These are phyloP conservation scores for Hemisphaericaspora nanyangensis DNA, from an alignment of 805 yeast species.

Conservation along the genomic window DNA sequence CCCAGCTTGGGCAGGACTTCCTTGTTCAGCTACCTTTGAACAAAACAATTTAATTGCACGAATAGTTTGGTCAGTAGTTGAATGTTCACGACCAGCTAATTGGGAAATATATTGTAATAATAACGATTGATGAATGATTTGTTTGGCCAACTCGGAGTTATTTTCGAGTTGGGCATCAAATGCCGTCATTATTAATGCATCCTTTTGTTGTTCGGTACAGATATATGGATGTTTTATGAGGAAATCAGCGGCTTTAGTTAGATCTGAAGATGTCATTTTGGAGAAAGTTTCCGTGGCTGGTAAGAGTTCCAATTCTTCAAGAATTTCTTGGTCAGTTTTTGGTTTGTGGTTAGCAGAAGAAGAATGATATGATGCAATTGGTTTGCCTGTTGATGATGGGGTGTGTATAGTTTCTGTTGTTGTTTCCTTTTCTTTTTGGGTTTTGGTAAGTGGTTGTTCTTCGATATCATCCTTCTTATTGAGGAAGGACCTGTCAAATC, in stretches of 20 bases:
- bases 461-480: constrained; percentile 45
- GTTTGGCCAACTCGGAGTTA: constrained; percentile 50
- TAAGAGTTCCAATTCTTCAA: constrained; percentile 52
- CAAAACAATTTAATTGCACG: constrained; percentile 63
- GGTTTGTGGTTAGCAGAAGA: not conserved
- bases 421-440: constrained; percentile 22
- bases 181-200: constrained; percentile 88
- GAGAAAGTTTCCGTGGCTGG: constrained; percentile 68
- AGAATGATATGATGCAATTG: constrained; percentile 3
- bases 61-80: constrained; percentile 21
- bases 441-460: constrained; percentile 6
- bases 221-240: constrained; percentile 61
- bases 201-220: constrained; percentile 80
- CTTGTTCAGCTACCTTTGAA: constrained; percentile 49
- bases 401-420: constrained; percentile 23
- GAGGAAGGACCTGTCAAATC: constrained; percentile 81
- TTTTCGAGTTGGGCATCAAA: constrained; percentile 76
- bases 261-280: constrained; percentile 46
- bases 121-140: constrained; percentile 75
- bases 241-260: constrained; percentile 47
- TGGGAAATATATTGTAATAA: constrained; percentile 68
- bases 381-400: constrained; percentile 5
- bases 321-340: constrained; percentile 19
- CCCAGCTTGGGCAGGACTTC: constrained; percentile 62
- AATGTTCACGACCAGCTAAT: constrained; percentile 31